Base-by-base conservation (phyloP, 2,329 filamentous ascomycete genomes). In the Diaporthe australafricana region DNA sequence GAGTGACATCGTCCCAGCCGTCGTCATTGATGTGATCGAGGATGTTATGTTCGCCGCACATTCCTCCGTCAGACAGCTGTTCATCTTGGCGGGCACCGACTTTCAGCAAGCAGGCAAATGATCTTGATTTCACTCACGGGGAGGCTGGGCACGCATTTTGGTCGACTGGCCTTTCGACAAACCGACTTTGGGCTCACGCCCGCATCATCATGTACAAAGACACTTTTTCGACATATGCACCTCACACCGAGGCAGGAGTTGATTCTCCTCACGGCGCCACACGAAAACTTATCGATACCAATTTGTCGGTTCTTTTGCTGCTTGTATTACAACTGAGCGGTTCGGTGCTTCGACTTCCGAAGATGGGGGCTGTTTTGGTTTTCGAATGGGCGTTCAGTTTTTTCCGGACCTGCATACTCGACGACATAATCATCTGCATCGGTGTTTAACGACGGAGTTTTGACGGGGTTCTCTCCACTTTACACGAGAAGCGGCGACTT, bases 21-120 rank as follows among this genome's bases (percentile, higher is more conserved):
- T 81, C 78, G 79, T 82, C 77, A 79, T 74, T 77, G 75, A 79
- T 82, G 81, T 79, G 78, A 77, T 77, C 77, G 80, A 72, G 78
- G 80, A 77, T 73, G 80, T 79, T 78, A 79, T 77, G 76, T 77
- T 75, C 75, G 73, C 73, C 77, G 76, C 80, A 80, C 80, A 80
- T 83, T 84, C 77, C 70, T 74, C 72, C 32, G 78, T 78, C 73
- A 74, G 72, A 75, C 79, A 83, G 80, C 80, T 82, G 81, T 82
- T 84, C 81, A 84, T 87, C 84, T 86, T 87, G 85, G 85, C 84
- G 81, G 83, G 81, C 84, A 85, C 82, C 80, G 78, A 78, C 77
- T 79, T 79, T 52, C 78, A 79, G 78, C 75, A 78, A 80, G 80
- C 79, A 82, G 84, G 82, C 83, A 86, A 65, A 86, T 82, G 80